Base-by-base conservation (phyloP, 768 basidiomycete species). In the Lentinula edodes region DNA sequence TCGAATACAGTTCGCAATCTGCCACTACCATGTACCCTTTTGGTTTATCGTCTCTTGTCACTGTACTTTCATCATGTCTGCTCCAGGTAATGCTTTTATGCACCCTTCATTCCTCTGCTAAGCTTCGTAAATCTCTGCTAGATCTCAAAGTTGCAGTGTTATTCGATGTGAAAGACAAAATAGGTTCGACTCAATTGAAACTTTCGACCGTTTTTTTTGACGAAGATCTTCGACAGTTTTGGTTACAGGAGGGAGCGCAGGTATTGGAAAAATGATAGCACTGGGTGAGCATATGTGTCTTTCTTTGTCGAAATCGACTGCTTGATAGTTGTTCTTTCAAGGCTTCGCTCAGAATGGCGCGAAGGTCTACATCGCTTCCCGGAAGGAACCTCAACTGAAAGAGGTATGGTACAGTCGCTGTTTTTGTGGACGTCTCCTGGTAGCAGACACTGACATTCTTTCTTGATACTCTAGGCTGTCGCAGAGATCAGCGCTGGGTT, bases 311-410 rank as follows among this genome's bases (percentile, higher is more conserved):
- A 56, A 16, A 48, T 20, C 20, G 18, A 20, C 12, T 9, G 46
- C 46, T 23, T 18, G 16, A 6, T 38, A 38, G 6, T 42, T 39
- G 6, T 32, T 43, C 34, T 13, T 12, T 5, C 7, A 1, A 56
- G 55, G 90, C 1, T 88, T 92, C 66, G 90, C 88, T 1, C 84
- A 88, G 73, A 94, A 95, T 67, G 93, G 93, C 12, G 91, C 88
- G 38, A 88, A 85, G 66, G 93, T 96, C 45, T 94, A 95, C 75
- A 93, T 95, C 65, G 92, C 93, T 13, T 87, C 91, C 10, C 80
- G 93, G 60, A 94, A 93, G 70, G 90, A 91, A 75, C 70, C 78
- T 18, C 88, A 89, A 66, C 79, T 95, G 61, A 85, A 89, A 74
- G 83, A 89, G 80, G 90, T 88, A 60, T 56, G 6, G 12, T 23